Percentiles rank a stretch among this genome's conserved stretches.
These are phyloP conservation scores for Mortierella sp. DNA, from an alignment of 371 early-diverging fungal species.

Conservation along the genomic window DNA sequence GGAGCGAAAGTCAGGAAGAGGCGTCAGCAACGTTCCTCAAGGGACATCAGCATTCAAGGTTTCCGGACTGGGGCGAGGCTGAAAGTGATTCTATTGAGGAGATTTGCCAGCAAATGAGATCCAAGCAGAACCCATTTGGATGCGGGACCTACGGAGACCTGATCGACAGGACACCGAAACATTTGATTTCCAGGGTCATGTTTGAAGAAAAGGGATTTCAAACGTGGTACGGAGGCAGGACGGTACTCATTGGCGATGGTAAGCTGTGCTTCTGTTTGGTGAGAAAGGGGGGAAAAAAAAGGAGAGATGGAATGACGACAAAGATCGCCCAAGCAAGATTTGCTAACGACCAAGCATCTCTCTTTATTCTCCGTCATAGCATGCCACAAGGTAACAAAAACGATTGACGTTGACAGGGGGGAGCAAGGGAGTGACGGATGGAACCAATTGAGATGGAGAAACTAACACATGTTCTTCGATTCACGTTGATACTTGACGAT, in stretches of 20 bases:
- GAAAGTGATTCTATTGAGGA: slow-evolving; percentile 44
- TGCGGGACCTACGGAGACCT: slow-evolving; percentile 47
- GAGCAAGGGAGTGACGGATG: neutral
- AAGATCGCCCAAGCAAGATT: too few species aligned
- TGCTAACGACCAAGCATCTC: too few species aligned
- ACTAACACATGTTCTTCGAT: neutral
- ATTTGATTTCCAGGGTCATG: slow-evolving; percentile 46
- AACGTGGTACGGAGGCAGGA: slow-evolving; percentile 51
- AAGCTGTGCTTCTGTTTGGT: too few species aligned
- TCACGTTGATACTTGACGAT: neutral
- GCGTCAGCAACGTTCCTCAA: slow-evolving; percentile 20
- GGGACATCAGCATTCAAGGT: slow-evolving; percentile 16
- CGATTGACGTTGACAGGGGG: neutral
- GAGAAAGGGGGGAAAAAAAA: too few species aligned
- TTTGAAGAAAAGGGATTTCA: slow-evolving; percentile 49
- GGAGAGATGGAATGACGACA: too few species aligned
- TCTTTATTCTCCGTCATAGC: slow-evolving; percentile 9
- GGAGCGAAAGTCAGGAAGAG: slow-evolving; percentile 49
- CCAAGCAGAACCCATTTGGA: slow-evolving; percentile 40
- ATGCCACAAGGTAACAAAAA: slow-evolving; percentile 46
- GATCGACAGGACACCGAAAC: slow-evolving; percentile 35
- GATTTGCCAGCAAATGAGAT: slow-evolving; percentile 43
- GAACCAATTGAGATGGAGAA: neutral
- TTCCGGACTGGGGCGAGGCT: slow-evolving; percentile 46
- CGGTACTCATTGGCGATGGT: slow-evolving; percentile 54